Base-by-base conservation (phyloP, 768 basidiomycete species). In the Panus rudis region DNA sequence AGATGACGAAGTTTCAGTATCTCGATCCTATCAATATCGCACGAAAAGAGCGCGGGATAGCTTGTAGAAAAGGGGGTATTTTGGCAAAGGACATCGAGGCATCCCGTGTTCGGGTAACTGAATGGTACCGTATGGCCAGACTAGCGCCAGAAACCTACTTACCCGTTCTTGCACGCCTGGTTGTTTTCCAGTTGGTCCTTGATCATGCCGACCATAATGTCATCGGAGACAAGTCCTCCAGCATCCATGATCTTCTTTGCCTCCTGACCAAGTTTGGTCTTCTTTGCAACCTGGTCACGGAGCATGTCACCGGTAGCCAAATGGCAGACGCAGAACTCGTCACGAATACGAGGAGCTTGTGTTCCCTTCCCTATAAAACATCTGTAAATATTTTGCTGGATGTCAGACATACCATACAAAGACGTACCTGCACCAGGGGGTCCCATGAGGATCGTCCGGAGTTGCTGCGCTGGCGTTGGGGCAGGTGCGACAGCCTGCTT, bases 221-320 rank as follows among this genome's bases (percentile, higher is more conserved):
- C 92, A 61, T 99, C 96, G 33, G 81, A 73, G 42, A 99, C 92
- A 44, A 99, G 79, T n/a, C 84, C 89, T 28, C 96, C 96, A 19
- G 79, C 75, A 62, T 98, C 94, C 87, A 99, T 96, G 61, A 98
- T 82, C 65, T 92, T 92, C 76, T 99, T 98, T 16, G 96, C 96
- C 55, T 87, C 77, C 35, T 84, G 67, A 49, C 96, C 96, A 31
- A 99, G 78, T 32, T 77, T 68, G 4, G 96, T 96, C 69, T 93
- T 85, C 61, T 81, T 64, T 26, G 79, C 59, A 48, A 99, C 92
- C 64, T 99, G 92, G 50, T 92, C 89, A 39, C 96, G 85, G 45
- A 99, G 75, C 92, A 99, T 94, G 71, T 99, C 96, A 16, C 96
- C 96, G 23, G 96, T 99, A 20, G 96, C 94, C 54, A 99, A 72